Conservation (phyloP, 768 basidiomycete species). For the Termitomyces sp. region DNA sequence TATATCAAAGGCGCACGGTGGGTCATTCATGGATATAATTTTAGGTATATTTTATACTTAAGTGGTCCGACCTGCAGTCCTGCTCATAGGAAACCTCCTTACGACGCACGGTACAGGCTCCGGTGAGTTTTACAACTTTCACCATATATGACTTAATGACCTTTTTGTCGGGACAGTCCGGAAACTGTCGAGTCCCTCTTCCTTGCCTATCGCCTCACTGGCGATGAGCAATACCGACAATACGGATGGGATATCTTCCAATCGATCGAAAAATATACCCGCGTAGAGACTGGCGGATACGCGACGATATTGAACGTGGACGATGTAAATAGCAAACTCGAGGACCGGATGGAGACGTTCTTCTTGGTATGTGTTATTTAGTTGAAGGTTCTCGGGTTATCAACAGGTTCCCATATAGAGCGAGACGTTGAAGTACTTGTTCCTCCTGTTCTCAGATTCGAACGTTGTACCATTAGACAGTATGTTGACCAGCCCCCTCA, state of each 20-base stretch:
- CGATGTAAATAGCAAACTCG: slow-evolving; percentile 51
- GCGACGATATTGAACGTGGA: slow-evolving; percentile 86
- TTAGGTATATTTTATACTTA: neutral
- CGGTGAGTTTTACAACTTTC: slow-evolving; percentile 35
- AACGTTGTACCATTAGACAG: slow-evolving; percentile 67
- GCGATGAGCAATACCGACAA: slow-evolving; percentile 72
- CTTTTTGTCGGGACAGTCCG: neutral
- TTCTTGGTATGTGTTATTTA: slow-evolving; percentile 53
- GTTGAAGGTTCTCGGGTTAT: neutral
- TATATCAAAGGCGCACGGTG: slow-evolving; percentile 79
- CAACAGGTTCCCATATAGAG: slow-evolving; percentile 40
- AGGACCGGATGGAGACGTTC: slow-evolving; percentile 97
- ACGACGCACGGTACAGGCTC: slow-evolving; percentile 92
- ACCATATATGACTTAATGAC: neutral
- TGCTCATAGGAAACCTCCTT: slow-evolving; percentile 34
- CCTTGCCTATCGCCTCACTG: slow-evolving; percentile 84
- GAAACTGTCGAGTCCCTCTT: slow-evolving; percentile 44
- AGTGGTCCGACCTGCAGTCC: slow-evolving; percentile 11
- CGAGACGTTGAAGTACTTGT: slow-evolving; percentile 91
- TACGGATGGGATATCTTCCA: slow-evolving; percentile 90
- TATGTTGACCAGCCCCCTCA: slow-evolving; percentile 27
- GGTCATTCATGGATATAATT: slow-evolving; percentile 10
- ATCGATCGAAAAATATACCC: slow-evolving; percentile 82
- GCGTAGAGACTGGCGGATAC: slow-evolving; percentile 76
- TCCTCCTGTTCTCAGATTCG: slow-evolving; percentile 79